These are phyloP conservation scores for Quercus variabilis DNA, from an alignment of 306 rosid species.

Conservation along the genomic window DNA sequence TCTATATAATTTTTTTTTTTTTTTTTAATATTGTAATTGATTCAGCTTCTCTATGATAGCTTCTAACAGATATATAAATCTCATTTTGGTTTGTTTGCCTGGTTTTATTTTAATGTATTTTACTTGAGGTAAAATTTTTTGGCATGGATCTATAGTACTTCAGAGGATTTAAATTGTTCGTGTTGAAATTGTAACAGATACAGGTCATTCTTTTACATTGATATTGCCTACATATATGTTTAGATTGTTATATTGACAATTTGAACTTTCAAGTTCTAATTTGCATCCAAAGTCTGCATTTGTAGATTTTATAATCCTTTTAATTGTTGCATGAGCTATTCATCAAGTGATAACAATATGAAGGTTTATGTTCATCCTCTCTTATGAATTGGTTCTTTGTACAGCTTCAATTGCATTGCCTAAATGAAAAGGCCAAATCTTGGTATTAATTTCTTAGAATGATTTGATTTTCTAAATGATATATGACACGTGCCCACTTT, in stretches of 20 bases:
- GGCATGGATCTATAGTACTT: not conserved
- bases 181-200: not conserved
- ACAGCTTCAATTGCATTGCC: not conserved
- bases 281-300: not conserved
- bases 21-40: no score
- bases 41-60: not conserved
- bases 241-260: not conserved
- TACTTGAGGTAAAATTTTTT: not conserved
- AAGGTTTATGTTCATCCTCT: not conserved
- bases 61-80: not conserved
- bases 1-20: not conserved
- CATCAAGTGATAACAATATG: not conserved
- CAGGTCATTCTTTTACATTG: not conserved
- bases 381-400: not conserved
- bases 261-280: not conserved
- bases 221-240: not conserved
- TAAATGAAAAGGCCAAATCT: not conserved
- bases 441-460: not conserved
- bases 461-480: not conserved
- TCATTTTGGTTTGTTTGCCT: not conserved
- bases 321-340: not conserved
- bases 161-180: not conserved
- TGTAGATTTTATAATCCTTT: not conserved
- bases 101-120: not conserved
- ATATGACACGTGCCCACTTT: not conserved